These are phyloP conservation scores for Ophiocordyceps australis DNA, from an alignment of 2,329 filamentous ascomycete species.

Conservation along the genomic window DNA sequence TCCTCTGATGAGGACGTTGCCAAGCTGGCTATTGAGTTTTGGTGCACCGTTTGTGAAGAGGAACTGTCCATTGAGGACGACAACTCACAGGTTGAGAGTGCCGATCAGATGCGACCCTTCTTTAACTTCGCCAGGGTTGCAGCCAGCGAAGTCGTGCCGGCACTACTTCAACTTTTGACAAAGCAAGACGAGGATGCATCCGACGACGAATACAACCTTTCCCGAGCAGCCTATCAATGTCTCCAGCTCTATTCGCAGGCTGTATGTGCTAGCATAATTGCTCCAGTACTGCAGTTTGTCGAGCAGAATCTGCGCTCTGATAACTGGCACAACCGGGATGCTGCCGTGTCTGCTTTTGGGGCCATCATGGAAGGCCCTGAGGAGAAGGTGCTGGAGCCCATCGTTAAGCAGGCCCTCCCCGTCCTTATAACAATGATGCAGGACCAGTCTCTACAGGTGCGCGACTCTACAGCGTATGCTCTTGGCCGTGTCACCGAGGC, in stretches of 20 bases:
- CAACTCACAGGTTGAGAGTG: conserved; percentile 59
- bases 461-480: conserved; percentile 90
- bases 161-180: conserved; percentile 72
- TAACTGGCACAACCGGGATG: conserved; percentile 90
- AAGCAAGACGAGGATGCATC: conserved; percentile 95
- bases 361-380: conserved; percentile 98
- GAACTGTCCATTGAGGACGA: conserved; percentile 97
- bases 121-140: conserved; percentile 94
- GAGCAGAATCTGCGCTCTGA: conserved; percentile 78
- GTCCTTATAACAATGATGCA: conserved; percentile 87
- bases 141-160: conserved; percentile 83
- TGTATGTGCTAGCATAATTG: conserved; percentile 68
- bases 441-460: conserved; percentile 74
- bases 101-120: conserved; percentile 73
- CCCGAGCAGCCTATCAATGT: conserved; percentile 90
- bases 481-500: conserved; percentile 91
- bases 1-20: conserved; percentile 93
- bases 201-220: conserved; percentile 95
- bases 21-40: conserved; percentile 96
- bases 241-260: conserved; percentile 89
- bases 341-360: conserved; percentile 90
- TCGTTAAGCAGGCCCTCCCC: conserved; percentile 87
- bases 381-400: conserved; percentile 75
- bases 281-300: conserved; percentile 76
- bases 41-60: conserved; percentile 99